Conservation (phyloP, 2,329 filamentous ascomycete genomes). For the Incumbomyces lentus region DNA sequence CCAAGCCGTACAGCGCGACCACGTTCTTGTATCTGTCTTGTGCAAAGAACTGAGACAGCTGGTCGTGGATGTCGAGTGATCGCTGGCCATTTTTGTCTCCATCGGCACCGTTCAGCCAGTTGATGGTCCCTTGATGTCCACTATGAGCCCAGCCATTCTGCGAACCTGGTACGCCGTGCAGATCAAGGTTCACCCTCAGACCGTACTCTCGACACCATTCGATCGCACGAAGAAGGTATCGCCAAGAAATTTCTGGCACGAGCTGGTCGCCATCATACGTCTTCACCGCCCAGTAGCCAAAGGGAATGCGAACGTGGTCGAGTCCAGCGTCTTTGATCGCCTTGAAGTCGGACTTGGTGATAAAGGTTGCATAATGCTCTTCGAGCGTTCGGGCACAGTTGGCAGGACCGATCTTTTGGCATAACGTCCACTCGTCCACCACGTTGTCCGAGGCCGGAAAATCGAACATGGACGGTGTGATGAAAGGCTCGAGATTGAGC, state of each 20-base stretch:
- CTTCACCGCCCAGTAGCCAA: constrained; percentile 86
- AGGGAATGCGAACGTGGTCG: constrained; percentile 94
- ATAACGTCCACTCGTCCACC: constrained; percentile 81
- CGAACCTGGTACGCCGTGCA: constrained; percentile 83
- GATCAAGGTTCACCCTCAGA: constrained; percentile 80
- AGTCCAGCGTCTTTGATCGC: constrained; percentile 80
- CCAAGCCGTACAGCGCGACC: constrained; percentile 83
- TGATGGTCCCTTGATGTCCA: constrained; percentile 66
- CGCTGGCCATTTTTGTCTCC: constrained; percentile 68
- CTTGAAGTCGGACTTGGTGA: constrained; percentile 71
- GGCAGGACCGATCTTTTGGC: constrained; percentile 55
- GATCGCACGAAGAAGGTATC: constrained; percentile 83
- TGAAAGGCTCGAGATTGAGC: constrained; percentile 89
- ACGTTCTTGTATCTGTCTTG: constrained; percentile 89
- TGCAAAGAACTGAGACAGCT: constrained; percentile 82
- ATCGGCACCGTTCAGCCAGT: constrained; percentile 85
- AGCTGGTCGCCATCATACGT: constrained; percentile 82
- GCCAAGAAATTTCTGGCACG: constrained; percentile 75
- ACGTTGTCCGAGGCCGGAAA: constrained; percentile 53
- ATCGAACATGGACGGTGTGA: constrained; percentile 81
- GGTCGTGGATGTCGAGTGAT: constrained; percentile 76
- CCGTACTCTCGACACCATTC: constrained; percentile 92
- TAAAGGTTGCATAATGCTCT: constrained; percentile 80
- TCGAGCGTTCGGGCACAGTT: constrained; percentile 55
- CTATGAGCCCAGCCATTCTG: constrained; percentile 99